These are phyloP conservation scores for Moelleriella libera DNA, from an alignment of 2,329 filamentous ascomycete genomes.

Conservation along the genomic window DNA sequence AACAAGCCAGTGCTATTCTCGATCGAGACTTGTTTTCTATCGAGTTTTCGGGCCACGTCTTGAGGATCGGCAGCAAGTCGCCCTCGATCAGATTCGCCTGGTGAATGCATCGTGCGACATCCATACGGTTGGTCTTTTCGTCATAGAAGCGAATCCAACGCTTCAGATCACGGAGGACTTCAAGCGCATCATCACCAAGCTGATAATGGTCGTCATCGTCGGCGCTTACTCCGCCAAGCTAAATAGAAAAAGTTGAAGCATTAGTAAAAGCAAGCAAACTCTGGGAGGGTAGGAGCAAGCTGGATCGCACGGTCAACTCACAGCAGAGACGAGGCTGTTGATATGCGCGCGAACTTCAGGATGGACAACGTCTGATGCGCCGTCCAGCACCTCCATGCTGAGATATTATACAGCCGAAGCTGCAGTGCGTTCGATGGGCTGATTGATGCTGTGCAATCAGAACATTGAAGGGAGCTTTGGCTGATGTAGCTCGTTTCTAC, in stretches of 20 bases:
- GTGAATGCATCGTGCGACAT: conserved; percentile 83
- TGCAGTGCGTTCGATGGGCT: neutral
- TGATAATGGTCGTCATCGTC: conserved; percentile 74
- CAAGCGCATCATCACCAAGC: conserved; percentile 83
- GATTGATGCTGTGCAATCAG: no score
- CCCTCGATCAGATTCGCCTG: conserved; percentile 86
- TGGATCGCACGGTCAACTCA: conserved; percentile 29
- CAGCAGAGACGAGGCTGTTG: conserved; percentile 84
- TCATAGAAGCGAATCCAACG: conserved; percentile 93
- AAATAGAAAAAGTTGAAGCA: neutral
- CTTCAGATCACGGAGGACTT: conserved; percentile 84
- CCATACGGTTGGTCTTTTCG: conserved; percentile 83
- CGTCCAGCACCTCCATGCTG: conserved; percentile 40
- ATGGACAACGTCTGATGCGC: conserved; percentile 54
- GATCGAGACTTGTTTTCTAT: conserved; percentile 62
- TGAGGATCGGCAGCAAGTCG: conserved; percentile 80
- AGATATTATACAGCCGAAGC: neutral
- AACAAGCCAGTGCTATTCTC: conserved; percentile 68
- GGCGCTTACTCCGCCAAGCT: conserved; percentile 75
- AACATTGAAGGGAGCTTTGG: no score
- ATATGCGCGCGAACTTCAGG: conserved; percentile 88
- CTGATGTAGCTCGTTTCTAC: neutral
- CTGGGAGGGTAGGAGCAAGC: neutral
- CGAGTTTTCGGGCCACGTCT: conserved; percentile 61
- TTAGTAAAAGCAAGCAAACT: neutral